Evolutionary conservation across 306 rosid species (phyloP).

Genomic region (Trifolium fragiferum): DNA sequence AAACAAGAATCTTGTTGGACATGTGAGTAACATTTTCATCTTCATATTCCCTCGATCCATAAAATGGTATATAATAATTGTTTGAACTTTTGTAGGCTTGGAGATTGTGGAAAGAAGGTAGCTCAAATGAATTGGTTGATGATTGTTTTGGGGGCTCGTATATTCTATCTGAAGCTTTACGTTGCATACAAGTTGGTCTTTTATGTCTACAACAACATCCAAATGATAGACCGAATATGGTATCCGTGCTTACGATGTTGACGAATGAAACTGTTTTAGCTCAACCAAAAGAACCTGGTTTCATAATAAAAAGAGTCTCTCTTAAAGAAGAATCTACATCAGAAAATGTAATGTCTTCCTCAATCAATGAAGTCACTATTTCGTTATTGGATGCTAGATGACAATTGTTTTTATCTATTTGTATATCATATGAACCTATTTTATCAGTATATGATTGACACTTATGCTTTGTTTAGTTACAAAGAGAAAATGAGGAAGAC

Average conservation of each 20-base stretch:
- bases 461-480: no score
- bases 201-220: constrained; percentile 37
- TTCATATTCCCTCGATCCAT: background rate
- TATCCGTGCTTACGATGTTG: constrained; percentile 33
- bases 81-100: constrained; percentile 33
- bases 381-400: constrained; percentile 20
- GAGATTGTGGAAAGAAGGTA: constrained; percentile 38
- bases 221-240: constrained; percentile 31
- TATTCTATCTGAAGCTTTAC: constrained; percentile 27
- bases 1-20: constrained; percentile 16
- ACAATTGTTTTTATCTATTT: background rate
- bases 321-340: background rate
- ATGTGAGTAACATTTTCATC: constrained; percentile 27
- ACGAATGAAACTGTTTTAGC: constrained; percentile 20
- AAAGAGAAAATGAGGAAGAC: no score
- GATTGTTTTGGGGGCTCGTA: background rate
- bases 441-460: no score
- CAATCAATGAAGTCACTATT: constrained; percentile 24
- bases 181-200: constrained; percentile 40
- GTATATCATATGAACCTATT: background rate
- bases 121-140: constrained; percentile 25
- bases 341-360: background rate
- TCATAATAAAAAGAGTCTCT: background rate
- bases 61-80: background rate
- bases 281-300: constrained; percentile 30